Evolutionary conservation across 2,329 filamentous ascomycete genomes (phyloP), one percentile per base, ranked within the genome.

Genomic region (Dendryphion nanum): DNA sequence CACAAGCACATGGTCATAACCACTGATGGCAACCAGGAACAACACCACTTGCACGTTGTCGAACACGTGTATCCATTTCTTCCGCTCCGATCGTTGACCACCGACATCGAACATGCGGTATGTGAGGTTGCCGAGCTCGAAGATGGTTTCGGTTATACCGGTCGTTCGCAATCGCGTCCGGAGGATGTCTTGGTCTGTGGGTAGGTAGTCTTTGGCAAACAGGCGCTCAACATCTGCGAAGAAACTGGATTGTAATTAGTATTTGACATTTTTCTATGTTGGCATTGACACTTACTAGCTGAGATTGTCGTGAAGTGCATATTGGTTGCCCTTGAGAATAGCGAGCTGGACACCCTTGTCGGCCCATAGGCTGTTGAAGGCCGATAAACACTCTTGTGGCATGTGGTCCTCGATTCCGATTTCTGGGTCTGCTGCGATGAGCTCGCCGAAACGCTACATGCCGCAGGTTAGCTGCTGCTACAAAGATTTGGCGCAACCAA

Each of bases 1-100:
- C 3, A 96, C 89, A 33, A 97, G 73, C 58, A 90, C 95, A 67
- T 97, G 93, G 62, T 97, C 91, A 66, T 96, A 97, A 42, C 91
- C 91, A 48, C 89, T 95, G 54, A 97, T 90, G 33, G 91, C 90
- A 36, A 95, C 91, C 51, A 97, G 78, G 70, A 97, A 97, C 28
- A 97, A 75, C 37, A 97, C 76, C 52, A 88, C 90, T 59, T 93
- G 89, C 46, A 95, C 89, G 49, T 93, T 93, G 65, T 95, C 89
- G 63, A 95, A 95, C 62, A 89, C 93, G 66, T 95, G 89, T 47
- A 95, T 95, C 89, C 89, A 95, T 74, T 95, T 95, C 78, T 95
- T 95, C 46, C 89, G 85, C 69, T 95, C 89, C 18, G 89, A 95
- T 55, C 89, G 78, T 64, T 95, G 89, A 41, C 89, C 89, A 63